Percentiles rank a stretch among this genome's conserved stretches.
Conservation (phyloP, 495 filamentous ascomycete species). For the Astrothelium subdiscretum region DNA sequence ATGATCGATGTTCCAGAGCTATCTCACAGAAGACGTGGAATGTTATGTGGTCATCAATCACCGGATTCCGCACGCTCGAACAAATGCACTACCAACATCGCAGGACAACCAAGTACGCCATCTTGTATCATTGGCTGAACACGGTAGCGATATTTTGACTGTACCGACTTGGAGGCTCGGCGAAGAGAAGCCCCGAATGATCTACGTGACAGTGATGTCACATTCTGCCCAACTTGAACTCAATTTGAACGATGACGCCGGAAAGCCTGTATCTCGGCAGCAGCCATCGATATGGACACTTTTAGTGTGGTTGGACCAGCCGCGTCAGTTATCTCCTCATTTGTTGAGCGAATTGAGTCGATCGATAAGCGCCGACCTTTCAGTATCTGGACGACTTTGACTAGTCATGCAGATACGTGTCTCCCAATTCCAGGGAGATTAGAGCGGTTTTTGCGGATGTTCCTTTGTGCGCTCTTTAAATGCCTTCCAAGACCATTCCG, state of each 20-base stretch:
- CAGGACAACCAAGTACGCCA: not conserved
- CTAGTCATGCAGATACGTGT: slow-evolving; percentile 24
- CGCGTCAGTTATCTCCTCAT: slow-evolving; percentile 54
- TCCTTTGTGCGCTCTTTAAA: slow-evolving; percentile 60
- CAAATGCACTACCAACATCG: not conserved
- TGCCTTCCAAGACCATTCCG: slow-evolving; percentile 39
- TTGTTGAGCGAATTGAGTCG: slow-evolving; percentile 34
- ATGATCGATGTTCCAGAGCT: slow-evolving; percentile 34
- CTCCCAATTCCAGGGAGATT: slow-evolving; percentile 29
- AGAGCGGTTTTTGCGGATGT: slow-evolving; percentile 73
- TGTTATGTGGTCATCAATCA: not conserved
- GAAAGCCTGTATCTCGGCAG: slow-evolving; percentile 42
- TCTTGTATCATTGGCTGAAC: not conserved
- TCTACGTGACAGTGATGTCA: not conserved
- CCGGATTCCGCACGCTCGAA: slow-evolving; percentile 1
- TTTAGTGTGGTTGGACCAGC: slow-evolving; percentile 45
- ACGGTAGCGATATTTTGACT: not conserved
- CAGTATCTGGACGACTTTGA: slow-evolving; percentile 24
- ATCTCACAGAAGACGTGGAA: not conserved
- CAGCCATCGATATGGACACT: slow-evolving; percentile 21
- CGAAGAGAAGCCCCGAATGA: not conserved
- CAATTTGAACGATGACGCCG: not conserved
- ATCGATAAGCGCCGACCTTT: slow-evolving; percentile 56
- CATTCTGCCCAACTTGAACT: not conserved
- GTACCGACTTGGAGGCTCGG: not conserved